Conservation (phyloP, 306 rosid species). For the Trifolium subterraneum region DNA sequence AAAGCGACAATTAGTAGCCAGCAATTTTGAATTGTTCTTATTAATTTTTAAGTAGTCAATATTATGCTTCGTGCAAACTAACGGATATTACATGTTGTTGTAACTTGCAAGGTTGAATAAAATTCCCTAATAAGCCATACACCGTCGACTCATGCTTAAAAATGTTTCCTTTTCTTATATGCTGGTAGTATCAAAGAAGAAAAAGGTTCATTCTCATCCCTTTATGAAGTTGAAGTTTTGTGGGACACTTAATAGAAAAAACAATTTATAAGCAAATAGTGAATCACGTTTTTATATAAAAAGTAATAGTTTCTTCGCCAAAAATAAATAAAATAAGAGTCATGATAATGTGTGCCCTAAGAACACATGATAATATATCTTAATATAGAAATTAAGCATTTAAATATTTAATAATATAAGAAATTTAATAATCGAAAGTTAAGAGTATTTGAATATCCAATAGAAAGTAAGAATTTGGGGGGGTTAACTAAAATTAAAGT, state of each 20-base stretch:
- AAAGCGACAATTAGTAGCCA: neutral
- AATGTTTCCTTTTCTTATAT: neutral
- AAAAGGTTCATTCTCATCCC: neutral
- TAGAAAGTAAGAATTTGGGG: too few relatives aligned
- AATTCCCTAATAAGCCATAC: neutral
- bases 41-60: neutral
- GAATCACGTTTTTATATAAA: neutral
- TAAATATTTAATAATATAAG: too few relatives aligned
- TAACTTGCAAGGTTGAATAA: slow-evolving; percentile 1
- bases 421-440: too few relatives aligned
- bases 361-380: too few relatives aligned
- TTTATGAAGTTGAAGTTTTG: neutral
- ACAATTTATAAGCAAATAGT: neutral
- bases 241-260: neutral
- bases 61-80: neutral
- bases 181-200: neutral
- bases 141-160: slow-evolving; percentile 8
- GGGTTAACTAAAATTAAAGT: too few relatives aligned
- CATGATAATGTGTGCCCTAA: too few relatives aligned
- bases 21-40: slow-evolving; percentile 9
- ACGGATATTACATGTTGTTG: slow-evolving; percentile 8
- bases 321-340: too few relatives aligned
- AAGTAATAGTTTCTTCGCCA: neutral
- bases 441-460: too few relatives aligned
- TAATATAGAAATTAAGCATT: too few relatives aligned